Evolutionary conservation across 345 rosid genomes (phyloP), one percentile per base, ranked within the genome.

Genomic region (Corchorus olitorius): DNA sequence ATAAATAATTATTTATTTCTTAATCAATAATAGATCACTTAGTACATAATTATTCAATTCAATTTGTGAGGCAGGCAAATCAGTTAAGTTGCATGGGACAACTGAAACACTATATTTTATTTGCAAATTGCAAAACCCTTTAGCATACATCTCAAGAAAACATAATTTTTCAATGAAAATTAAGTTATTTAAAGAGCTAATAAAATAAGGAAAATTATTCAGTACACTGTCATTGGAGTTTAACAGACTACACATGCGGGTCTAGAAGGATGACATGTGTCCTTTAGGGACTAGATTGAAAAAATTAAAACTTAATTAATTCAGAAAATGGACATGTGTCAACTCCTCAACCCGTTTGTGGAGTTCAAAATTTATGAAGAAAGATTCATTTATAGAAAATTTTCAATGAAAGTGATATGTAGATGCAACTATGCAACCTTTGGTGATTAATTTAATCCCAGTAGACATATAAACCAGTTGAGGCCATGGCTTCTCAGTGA

Each of bases 401-500:
- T 11, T 20, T 17, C 43, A 50, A 13, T n/a, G 65, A 63, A 49
- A 56, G 52, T 16, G 43, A 43, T 13, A 5, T n/a, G 4, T 5
- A 14, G 3, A 10, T n/a, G 4, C 6, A 14, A 3, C 8, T n/a
- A 75, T 20, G 67, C 39, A 58, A 84, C 41, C 33, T 55, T 34
- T 70, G 68, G 81, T 14, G 65, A 66, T 11, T 64, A 59, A n/a
- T 60, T 71, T 76, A 65, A 80, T 73, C 60, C 34, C 53, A 68
- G 50, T 60, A 76, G 78, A 63, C 77, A 74, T 15, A 22, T 67
- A 19, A 75, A 19, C 39, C 34, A 70, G 60, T 46, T 9, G 66
- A 76, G 74, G 37, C 52, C 77, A 72, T 72, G 77, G 49, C 86
- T 77, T 77, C 85, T 81, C 67, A 39, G 19, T 19, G 43, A 61